A percentile compares a stretch with the other conserved stretches of the same genome.
phyloP scores from a whole-genome alignment of 1,284 basidiomycete genomes.

The Volvariella surrecta region DNA sequence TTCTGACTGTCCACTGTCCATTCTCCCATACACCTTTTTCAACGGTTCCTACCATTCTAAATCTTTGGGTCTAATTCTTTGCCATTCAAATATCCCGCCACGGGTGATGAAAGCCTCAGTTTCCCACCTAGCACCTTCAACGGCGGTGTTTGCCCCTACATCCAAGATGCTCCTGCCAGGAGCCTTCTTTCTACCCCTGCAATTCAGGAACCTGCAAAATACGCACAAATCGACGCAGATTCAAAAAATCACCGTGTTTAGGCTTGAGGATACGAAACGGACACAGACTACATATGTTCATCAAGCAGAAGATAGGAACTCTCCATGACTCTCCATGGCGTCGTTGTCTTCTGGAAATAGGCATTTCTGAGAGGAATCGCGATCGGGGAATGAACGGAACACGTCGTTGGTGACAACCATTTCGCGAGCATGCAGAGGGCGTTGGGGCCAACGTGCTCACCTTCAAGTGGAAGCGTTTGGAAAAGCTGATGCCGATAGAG shows the following conservation, averaged over 20 bases:
- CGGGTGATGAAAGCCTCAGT: conserved; percentile 20
- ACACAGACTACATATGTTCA: conserved; percentile 23
- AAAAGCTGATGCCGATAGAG: conserved; percentile 14
- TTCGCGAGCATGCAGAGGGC: conserved; percentile 23
- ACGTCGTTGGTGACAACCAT: conserved; percentile 23
- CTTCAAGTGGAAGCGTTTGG: conserved; percentile 25
- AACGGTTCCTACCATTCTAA: conserved; percentile 2
- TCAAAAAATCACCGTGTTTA: neutral
- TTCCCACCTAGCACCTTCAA: conserved; percentile 25
- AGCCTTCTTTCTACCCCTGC: conserved; percentile 19
- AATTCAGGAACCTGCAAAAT: conserved; percentile 22
- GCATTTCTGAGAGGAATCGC: conserved; percentile 16
- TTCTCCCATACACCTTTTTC: too few relatives aligned
- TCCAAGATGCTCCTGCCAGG: conserved; percentile 22
- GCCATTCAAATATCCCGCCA: conserved; percentile 26
- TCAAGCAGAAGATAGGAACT: conserved; percentile 24
- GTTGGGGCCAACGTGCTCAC: conserved; percentile 18
- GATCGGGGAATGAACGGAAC: conserved; percentile 23
- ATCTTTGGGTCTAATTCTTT: conserved; percentile 5
- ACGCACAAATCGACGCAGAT: too few relatives aligned
- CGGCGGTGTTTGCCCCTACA: conserved; percentile 22
- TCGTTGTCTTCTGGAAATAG: conserved; percentile 28
- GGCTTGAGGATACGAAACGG: neutral
- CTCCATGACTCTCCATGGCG: conserved; percentile 27
- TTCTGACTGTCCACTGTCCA: too few relatives aligned